These are phyloP conservation scores for Solanum lignicaule DNA, from an alignment of 257 asterid species.

Conservation along the genomic window DNA sequence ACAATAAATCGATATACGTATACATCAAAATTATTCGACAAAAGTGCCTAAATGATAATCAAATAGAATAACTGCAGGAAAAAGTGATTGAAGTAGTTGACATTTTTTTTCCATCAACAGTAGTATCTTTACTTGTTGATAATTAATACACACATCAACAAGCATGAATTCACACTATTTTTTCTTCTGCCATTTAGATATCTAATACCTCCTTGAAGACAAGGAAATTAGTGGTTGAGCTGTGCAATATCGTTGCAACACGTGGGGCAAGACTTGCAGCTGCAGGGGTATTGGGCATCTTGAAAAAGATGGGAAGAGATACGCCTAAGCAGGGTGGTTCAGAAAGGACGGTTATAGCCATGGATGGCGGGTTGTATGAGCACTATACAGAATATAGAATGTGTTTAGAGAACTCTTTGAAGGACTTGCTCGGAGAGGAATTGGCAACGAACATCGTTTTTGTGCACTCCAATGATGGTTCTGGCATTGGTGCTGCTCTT, in stretches of 20 bases:
- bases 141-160: background rate
- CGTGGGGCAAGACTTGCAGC: slow-evolving; percentile 91
- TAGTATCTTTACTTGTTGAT: background rate
- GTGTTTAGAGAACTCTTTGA: slow-evolving; percentile 44
- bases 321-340: slow-evolving; percentile 18
- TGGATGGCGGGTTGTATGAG: slow-evolving; percentile 80
- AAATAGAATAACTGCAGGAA: background rate
- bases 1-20: background rate
- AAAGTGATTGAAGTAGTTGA: background rate
- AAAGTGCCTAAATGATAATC: background rate
- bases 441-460: slow-evolving; percentile 22
- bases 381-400: slow-evolving; percentile 55
- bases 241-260: slow-evolving; percentile 51
- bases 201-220: slow-evolving; percentile 47
- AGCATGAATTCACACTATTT: background rate
- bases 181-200: slow-evolving; percentile 24
- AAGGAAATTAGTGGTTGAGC: slow-evolving; percentile 43
- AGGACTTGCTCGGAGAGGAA: slow-evolving; percentile 49
- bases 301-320: slow-evolving; percentile 77
- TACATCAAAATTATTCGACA: background rate
- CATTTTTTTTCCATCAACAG: background rate
- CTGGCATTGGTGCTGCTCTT: slow-evolving; percentile 89
- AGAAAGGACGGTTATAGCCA: slow-evolving; percentile 54
- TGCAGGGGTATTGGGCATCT: slow-evolving; percentile 58
- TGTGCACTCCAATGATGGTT: slow-evolving; percentile 74